phyloP scores from a whole-genome alignment of 371 early-diverging fungal genomes.

The Mortierella sp. region DNA sequence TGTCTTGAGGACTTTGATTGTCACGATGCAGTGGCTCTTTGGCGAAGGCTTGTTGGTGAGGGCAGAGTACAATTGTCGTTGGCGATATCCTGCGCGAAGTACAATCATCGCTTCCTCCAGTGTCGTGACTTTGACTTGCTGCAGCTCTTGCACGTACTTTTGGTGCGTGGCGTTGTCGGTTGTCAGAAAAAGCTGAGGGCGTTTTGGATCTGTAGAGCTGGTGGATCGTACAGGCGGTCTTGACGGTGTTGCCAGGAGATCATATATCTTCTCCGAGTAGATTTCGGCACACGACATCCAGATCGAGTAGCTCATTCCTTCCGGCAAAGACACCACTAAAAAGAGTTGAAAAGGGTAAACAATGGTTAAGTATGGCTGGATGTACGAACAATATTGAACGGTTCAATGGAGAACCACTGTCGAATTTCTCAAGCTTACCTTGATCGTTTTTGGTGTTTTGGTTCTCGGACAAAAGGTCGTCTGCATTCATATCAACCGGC shows the following conservation, averaged over 20 bases:
- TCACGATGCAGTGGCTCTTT: slow-evolving; percentile 81
- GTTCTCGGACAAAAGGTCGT: background rate
- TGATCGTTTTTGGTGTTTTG: background rate
- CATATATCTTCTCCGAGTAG: slow-evolving; percentile 88
- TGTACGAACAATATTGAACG: too few species aligned
- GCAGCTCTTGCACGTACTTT: slow-evolving; percentile 68
- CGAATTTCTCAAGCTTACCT: background rate
- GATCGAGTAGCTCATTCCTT: slow-evolving; percentile 74
- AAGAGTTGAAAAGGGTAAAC: background rate
- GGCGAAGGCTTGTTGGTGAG: slow-evolving; percentile 73
- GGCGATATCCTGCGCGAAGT: slow-evolving; percentile 70
- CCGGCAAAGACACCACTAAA: slow-evolving; percentile 59
- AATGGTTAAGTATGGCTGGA: background rate
- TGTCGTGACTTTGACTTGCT: slow-evolving; percentile 72
- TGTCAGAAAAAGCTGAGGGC: slow-evolving; percentile 69
- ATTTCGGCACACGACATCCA: slow-evolving; percentile 88
- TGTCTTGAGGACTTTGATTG: slow-evolving; percentile 72
- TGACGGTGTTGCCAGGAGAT: slow-evolving; percentile 71
- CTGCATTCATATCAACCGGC: background rate
- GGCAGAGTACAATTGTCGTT: slow-evolving; percentile 75
- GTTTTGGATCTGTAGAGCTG: slow-evolving; percentile 38
- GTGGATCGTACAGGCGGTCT: background rate
- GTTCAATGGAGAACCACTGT: background rate
- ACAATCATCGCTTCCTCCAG: slow-evolving; percentile 75
- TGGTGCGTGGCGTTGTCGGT: slow-evolving; percentile 69